Percentiles rank a stretch among this genome's conserved stretches.
Evolutionary conservation across 768 basidiomycete species (phyloP).

Genomic region (Lactarius vividus): DNA sequence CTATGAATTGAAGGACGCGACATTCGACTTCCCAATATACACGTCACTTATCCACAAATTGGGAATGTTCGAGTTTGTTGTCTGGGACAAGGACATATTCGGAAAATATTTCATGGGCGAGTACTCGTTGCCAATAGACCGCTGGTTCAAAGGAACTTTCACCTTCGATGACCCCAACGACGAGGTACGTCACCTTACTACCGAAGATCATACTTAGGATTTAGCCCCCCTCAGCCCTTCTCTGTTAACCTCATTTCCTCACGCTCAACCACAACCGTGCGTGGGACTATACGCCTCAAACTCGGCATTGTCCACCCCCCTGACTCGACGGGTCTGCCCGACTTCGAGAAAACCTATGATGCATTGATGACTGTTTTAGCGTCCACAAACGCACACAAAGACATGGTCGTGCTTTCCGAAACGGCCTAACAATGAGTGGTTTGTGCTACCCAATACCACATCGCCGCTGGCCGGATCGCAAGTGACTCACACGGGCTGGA

Average conservation of each 20-base stretch:
- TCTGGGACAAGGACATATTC: slow-evolving; percentile 88
- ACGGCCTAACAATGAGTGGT: slow-evolving; percentile 75
- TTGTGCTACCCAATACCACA: background rate
- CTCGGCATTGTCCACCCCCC: slow-evolving; percentile 53
- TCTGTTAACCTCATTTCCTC: too few relatives aligned
- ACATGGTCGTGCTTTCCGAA: too few relatives aligned
- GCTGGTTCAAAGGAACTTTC: slow-evolving; percentile 67
- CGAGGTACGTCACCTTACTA: slow-evolving; percentile 46
- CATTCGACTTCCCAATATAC: too few relatives aligned
- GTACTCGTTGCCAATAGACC: slow-evolving; percentile 68
- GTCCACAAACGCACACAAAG: too few relatives aligned
- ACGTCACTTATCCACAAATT: too few relatives aligned
- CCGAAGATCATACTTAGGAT: slow-evolving; percentile 28
- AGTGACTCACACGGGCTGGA: slow-evolving; percentile 84
- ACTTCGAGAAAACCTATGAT: slow-evolving; percentile 56
- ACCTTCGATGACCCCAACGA: slow-evolving; percentile 65
- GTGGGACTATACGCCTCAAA: slow-evolving; percentile 57
- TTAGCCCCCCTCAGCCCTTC: too few relatives aligned
- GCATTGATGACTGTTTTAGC: slow-evolving; percentile 70
- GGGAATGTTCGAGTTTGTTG: too few relatives aligned
- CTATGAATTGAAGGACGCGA: too few relatives aligned
- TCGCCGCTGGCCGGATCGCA: slow-evolving; percentile 31
- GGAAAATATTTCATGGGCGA: slow-evolving; percentile 95
- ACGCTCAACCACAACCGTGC: slow-evolving; percentile 38
- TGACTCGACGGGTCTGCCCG: slow-evolving; percentile 42